phyloP scores from a whole-genome alignment of 1,284 basidiomycete genomes.

The Leccinum ponderosum region DNA sequence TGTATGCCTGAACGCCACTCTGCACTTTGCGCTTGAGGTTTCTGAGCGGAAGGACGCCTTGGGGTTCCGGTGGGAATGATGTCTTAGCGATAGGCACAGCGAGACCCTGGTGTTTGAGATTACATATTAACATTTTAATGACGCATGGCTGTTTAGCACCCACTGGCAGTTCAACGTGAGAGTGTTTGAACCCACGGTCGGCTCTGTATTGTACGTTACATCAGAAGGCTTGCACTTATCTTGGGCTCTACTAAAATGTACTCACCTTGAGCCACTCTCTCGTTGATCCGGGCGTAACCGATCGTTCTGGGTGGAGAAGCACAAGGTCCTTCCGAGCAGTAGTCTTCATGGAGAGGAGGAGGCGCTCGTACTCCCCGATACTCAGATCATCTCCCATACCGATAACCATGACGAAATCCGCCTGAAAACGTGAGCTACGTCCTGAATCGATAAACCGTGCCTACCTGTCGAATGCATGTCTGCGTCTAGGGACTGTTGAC shows the following conservation, averaged over 20 bases:
- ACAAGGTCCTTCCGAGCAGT: slow-evolving; percentile 97
- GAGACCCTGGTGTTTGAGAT: slow-evolving; percentile 48
- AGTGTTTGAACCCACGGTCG: slow-evolving; percentile 95
- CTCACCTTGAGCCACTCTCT: slow-evolving; percentile 92
- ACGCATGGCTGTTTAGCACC: slow-evolving; percentile 23
- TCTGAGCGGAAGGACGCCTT: slow-evolving; percentile 87
- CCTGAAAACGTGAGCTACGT: slow-evolving; percentile 46
- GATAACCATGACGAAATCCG: slow-evolving; percentile 94
- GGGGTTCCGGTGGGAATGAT: slow-evolving; percentile 72
- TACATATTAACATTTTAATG: slow-evolving; percentile 2
- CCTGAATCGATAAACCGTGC: slow-evolving; percentile 18
- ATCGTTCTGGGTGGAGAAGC: slow-evolving; percentile 89
- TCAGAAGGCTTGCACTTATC: slow-evolving; percentile 3
- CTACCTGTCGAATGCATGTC: slow-evolving; percentile 90
- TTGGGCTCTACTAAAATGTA: slow-evolving; percentile 3
- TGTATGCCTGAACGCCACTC: slow-evolving; percentile 85
- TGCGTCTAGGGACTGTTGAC: slow-evolving; percentile 96
- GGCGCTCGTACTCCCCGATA: slow-evolving; percentile 90
- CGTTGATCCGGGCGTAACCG: slow-evolving; percentile 89
- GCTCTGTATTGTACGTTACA: slow-evolving; percentile 47
- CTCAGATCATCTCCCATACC: slow-evolving; percentile 92
- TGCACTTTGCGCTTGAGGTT: slow-evolving; percentile 92
- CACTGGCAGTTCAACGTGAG: slow-evolving; percentile 87
- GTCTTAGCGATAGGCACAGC: slow-evolving; percentile 65
- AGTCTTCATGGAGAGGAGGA: slow-evolving; percentile 93